phyloP scores from a whole-genome alignment of 768 basidiomycete genomes.

The Pulveroboletus sp. region DNA sequence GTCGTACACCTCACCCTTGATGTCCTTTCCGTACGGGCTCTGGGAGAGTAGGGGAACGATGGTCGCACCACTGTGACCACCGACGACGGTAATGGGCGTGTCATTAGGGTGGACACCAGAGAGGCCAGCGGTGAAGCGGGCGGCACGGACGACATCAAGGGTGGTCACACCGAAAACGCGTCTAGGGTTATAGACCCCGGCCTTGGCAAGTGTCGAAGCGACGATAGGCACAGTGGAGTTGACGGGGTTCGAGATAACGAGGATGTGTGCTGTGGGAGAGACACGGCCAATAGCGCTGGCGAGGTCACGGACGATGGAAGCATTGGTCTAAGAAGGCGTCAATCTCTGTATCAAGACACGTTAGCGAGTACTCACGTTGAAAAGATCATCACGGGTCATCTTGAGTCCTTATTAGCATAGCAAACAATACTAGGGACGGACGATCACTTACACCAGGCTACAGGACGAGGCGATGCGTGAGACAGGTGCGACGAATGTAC shows the following conservation, averaged over 20 bases:
- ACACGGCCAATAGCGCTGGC: constrained; percentile 83
- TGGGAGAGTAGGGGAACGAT: constrained; percentile 97
- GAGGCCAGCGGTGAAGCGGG: constrained; percentile 80
- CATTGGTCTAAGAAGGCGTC: constrained; percentile 67
- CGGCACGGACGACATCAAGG: constrained; percentile 94
- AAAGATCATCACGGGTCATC: constrained; percentile 97
- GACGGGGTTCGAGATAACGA: constrained; percentile 99
- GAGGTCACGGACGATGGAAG: constrained; percentile 95
- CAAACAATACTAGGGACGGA: constrained; percentile 1
- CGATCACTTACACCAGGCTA: constrained; percentile 74
- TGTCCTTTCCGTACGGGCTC: constrained; percentile 57
- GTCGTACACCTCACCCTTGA: constrained; percentile 69
- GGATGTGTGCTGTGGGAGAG: constrained; percentile 85
- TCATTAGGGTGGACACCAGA: constrained; percentile 60
- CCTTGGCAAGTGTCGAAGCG: constrained; percentile 84
- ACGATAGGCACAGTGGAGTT: constrained; percentile 98
- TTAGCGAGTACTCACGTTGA: constrained; percentile 63
- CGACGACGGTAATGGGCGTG: constrained; percentile 78
- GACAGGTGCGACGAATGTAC: constrained; percentile 2
- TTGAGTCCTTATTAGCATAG: constrained; percentile 33
- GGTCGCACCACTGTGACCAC: constrained; percentile 96
- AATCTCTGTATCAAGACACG: neutral
- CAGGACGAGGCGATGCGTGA: constrained; percentile 27
- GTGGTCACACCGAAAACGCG: constrained; percentile 96
- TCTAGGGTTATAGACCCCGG: constrained; percentile 85